A percentile compares a stretch with the other conserved stretches of the same genome.
These are phyloP conservation scores for Leishmania lainsoni DNA, from an alignment of 208 protist species.

Conservation along the genomic window DNA sequence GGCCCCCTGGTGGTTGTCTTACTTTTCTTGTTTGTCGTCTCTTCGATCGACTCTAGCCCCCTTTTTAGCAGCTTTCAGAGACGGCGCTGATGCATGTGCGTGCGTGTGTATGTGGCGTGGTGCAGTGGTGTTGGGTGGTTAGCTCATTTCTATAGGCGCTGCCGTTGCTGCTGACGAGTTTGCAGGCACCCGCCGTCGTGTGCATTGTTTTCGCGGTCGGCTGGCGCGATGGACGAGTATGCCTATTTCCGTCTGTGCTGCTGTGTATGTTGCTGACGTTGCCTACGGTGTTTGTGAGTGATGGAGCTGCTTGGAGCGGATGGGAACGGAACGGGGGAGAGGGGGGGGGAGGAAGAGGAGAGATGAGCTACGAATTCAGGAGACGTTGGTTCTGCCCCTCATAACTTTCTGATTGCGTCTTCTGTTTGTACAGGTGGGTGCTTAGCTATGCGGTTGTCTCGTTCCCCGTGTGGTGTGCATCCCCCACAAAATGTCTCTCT, in stretches of 20 bases:
- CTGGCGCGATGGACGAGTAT: not conserved
- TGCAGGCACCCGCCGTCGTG: not conserved
- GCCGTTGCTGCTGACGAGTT: not conserved
- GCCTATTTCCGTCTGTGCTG: not conserved
- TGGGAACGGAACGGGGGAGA: not conserved
- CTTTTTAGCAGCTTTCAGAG: not conserved
- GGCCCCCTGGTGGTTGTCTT: no score
- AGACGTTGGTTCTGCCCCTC: not conserved
- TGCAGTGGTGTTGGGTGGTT: not conserved
- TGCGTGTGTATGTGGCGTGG: not conserved
- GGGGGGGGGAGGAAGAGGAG: not conserved
- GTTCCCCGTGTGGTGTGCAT: not conserved
- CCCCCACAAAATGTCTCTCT: not conserved
- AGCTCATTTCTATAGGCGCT: not conserved
- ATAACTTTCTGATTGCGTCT: not conserved
- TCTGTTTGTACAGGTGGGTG: not conserved
- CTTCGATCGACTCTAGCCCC: not conserved
- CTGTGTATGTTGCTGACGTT: not conserved
- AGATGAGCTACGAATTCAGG: not conserved
- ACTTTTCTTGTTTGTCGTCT: not conserved
- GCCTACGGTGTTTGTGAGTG: not conserved
- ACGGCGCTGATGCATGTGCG: not conserved
- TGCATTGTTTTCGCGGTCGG: not conserved
- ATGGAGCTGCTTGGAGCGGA: not conserved
- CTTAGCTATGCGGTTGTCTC: not conserved